Conservation (phyloP, 306 rosid species). For the Cucurbita pepo region DNA sequence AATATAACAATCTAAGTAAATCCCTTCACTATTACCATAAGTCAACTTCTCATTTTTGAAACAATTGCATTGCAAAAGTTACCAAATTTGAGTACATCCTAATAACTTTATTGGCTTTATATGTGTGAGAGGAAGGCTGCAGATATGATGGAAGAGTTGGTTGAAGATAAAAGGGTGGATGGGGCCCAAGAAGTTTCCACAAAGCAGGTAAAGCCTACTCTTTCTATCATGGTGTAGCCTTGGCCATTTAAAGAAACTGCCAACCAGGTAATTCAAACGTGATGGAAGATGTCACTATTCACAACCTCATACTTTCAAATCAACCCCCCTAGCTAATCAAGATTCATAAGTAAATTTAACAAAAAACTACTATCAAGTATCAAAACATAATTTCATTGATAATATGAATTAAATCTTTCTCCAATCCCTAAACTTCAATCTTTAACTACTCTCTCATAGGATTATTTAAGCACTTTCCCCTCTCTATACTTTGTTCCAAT, state of each 20-base stretch:
- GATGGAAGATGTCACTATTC: not conserved
- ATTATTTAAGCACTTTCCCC: not conserved
- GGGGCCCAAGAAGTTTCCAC: slow-evolving; percentile 4
- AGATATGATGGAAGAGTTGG: not conserved
- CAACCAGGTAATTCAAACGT: not conserved
- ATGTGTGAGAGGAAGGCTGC: not conserved
- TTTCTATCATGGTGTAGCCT: not conserved
- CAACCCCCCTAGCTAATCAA: not conserved
- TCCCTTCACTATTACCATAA: not conserved
- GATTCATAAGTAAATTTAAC: not conserved
- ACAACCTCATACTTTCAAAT: not conserved
- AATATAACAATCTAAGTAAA: not conserved
- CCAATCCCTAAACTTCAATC: not conserved
- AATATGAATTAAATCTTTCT: not conserved
- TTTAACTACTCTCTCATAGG: not conserved
- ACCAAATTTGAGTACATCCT: not conserved
- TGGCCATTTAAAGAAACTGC: not conserved
- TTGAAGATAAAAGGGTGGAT: not conserved
- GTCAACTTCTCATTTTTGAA: not conserved
- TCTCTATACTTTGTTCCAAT: not conserved
- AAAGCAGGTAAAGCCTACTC: not conserved
- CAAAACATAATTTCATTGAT: not conserved
- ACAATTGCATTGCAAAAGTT: not conserved
- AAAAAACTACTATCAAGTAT: not conserved
- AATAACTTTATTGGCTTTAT: not conserved